Base-by-base conservation (phyloP, 805 yeast genomes). In the Ogataea trehalophila region DNA sequence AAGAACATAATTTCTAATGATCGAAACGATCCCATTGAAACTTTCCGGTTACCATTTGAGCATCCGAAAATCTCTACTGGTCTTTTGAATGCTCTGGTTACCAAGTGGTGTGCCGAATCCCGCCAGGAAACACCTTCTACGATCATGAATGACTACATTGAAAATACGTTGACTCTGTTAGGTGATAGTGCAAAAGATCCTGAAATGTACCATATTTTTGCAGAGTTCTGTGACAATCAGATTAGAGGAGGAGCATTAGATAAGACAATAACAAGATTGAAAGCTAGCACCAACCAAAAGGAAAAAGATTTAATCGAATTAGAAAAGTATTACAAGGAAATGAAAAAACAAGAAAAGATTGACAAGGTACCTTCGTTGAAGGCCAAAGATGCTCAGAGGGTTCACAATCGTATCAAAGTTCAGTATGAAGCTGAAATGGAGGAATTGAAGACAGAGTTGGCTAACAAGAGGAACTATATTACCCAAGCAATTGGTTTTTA, bases 201-300 rank as follows among this genome's bases (percentile, higher is more conserved):
- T 0, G 63, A 68, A 34, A 74, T 82, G 6, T 84, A 63, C 58
- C 83, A 78, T 50, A 70, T 73, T 2, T 74, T 85, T 55, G 97
- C 91, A 0, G 69, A 73, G 31, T 90, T 90, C 59, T 86, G 96
- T 60, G 85, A 85, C 55, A 65, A 70, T 6, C 91, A 87, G 56
- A 65, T 76, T 29, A 74, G 76, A 51, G 72, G 76, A 5, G 60
- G 72, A 5, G 65, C 67, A 2, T 59, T 74, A 17, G 71, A 67
- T 38, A 76, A 73, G 4, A 76, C 76, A 15, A 69, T 84, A 1
- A 69, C 70, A 18, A 65, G 58, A 17, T 63, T 80, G 26, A 35
- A 48, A 9, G 29, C 43, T 11, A 49, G 52, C 13, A 47, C 53
- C 35, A 51, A 56, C 2, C 66, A 63, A 9, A 79, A 76, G 48